Percentiles rank a stretch among this genome's conserved stretches.
These are phyloP conservation scores for Cyberlindnera suaveolens DNA, from an alignment of 805 yeast genomes.

Conservation along the genomic window DNA sequence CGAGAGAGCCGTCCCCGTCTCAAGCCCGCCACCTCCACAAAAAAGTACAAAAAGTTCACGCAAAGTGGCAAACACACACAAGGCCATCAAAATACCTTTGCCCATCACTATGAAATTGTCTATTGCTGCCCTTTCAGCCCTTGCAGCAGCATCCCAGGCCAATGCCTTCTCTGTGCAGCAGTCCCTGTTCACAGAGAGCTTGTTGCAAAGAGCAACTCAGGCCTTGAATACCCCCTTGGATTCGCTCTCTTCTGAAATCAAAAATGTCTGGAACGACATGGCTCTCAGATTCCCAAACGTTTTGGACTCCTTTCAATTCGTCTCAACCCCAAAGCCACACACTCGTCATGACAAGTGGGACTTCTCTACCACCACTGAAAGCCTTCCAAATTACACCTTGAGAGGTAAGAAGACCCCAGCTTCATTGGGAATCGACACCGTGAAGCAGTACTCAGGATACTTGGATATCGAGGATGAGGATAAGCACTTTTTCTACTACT, in stretches of 20 bases:
- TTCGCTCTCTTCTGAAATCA: conserved; percentile 41
- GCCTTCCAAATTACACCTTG: conserved; percentile 45
- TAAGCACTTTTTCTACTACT: conserved; percentile 82
- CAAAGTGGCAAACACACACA: neutral
- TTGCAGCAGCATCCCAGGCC: conserved; percentile 12
- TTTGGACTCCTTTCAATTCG: conserved; percentile 41
- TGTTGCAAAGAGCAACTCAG: conserved; percentile 43
- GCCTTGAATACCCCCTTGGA: conserved; percentile 47
- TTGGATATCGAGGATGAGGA: conserved; percentile 78
- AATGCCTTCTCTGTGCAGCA: conserved; percentile 29
- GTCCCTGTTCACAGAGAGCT: conserved; percentile 24
- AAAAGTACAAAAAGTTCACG: neutral
- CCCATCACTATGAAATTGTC: conserved; percentile 9
- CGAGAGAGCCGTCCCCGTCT: no score
- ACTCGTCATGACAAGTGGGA: conserved; percentile 27
- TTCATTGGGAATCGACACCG: conserved; percentile 70
- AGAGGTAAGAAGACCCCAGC: conserved; percentile 57
- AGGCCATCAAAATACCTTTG: neutral
- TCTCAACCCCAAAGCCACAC: conserved; percentile 42
- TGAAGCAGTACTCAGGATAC: conserved; percentile 81
- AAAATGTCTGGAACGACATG: conserved; percentile 59
- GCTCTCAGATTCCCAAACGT: conserved; percentile 53
- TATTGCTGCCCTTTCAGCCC: conserved; percentile 16
- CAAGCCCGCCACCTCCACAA: conserved; percentile 1
- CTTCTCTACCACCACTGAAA: conserved; percentile 33